Base-by-base conservation (phyloP, 495 filamentous ascomycete species). In the Aspergillus sparsus region DNA sequence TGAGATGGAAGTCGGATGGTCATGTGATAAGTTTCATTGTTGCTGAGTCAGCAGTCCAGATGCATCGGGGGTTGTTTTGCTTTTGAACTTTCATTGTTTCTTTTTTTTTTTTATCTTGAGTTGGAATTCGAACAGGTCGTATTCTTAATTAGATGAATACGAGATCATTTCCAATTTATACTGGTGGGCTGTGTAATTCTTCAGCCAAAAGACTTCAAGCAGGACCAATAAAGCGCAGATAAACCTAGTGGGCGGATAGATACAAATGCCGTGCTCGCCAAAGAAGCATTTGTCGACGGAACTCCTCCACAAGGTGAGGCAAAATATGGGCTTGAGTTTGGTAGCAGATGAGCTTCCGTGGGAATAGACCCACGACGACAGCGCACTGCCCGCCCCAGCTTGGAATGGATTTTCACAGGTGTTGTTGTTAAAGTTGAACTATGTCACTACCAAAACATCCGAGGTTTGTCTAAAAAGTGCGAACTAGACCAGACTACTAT, bases 1-100 rank as follows among this genome's bases (percentile, higher is more conserved):
- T 54, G 59, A 27, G 57, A 44, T 54, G 21, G 64, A 62, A 57
- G 64, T 66, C 62, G 49, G 32, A 3, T n/a, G 46, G 49, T 66
- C 64, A 66, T 37, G 60, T 66, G 63, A 35, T 2, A 15, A 7
- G 8, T 32, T 35, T 3, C 6, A 7, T 18, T 31, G 18, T 6
- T 44, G 60, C 36, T 66, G 56, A 66, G 52, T 62, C 60, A 59
- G 53, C 49, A 6, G 11, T 42, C 1, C 35, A 41, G 16, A 1
- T 6, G 35, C 37, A 41, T 41, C 37, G n/a, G n/a, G n/a, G n/a
- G n/a, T n/a, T n/a, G 1, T 41, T 41, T 41, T 41, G 1, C n/a
- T 41, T 41, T 41, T 41, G n/a, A n/a, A n/a, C n/a, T 41, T 10
- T n/a, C 10, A 2, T 10, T 10, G 1, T 41, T 41, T 41, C 4